Conservation (phyloP, 768 basidiomycete species). For the Trametes cinnabarina region DNA sequence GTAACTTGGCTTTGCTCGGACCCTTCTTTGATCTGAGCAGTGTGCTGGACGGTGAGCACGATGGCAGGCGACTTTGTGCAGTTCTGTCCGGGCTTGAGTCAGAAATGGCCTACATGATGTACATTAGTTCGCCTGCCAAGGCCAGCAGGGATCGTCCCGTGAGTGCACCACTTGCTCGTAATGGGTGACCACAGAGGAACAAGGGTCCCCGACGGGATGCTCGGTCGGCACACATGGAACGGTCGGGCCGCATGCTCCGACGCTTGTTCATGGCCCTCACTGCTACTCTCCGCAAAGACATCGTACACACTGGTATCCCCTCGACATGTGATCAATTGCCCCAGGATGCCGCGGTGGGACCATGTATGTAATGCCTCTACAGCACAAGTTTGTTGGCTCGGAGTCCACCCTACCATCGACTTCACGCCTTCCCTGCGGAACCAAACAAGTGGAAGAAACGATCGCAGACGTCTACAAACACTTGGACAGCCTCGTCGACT, state of each 20-base stretch:
- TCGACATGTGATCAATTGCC: no score
- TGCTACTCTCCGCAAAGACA: no score
- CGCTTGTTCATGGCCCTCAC: background rate
- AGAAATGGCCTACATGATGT: no score
- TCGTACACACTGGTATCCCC: no score
- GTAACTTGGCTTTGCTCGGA: no score
- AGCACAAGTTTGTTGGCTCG: background rate
- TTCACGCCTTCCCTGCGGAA: conserved; percentile 39
- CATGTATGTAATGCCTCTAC: background rate
- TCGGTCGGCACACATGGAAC: no score
- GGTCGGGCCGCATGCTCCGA: background rate
- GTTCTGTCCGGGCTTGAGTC: no score
- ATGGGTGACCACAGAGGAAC: background rate
- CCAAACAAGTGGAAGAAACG: conserved; percentile 42
- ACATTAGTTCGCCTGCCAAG: no score
- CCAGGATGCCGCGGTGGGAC: no score
- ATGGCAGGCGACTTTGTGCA: no score
- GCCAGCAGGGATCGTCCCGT: background rate
- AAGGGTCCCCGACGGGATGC: background rate
- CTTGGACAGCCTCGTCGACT: conserved; percentile 44
- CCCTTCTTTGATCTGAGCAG: no score
- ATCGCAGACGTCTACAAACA: conserved; percentile 40
- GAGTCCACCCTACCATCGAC: background rate
- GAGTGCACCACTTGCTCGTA: background rate
- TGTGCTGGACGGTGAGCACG: no score